phyloP scores from a whole-genome alignment of 345 rosid genomes.

The Microcos paniculata region DNA sequence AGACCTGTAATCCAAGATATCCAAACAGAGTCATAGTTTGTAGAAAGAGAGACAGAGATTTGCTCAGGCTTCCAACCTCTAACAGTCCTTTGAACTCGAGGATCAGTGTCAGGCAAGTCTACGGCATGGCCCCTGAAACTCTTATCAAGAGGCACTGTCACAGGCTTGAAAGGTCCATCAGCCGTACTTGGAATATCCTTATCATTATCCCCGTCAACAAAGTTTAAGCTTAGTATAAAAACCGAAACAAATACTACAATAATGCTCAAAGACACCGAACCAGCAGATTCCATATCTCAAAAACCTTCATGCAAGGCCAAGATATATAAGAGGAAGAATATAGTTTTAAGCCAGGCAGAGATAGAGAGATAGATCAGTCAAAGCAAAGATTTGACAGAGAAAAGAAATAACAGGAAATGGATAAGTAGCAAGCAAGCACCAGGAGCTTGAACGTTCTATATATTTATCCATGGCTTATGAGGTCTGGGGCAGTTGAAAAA shows the following conservation, averaged over 20 bases:
- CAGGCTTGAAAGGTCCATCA: slow-evolving; percentile 78
- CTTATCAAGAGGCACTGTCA: slow-evolving; percentile 58
- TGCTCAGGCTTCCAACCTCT: slow-evolving; percentile 63
- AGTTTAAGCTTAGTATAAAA: background rate
- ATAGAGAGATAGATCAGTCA: background rate
- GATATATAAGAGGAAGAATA: no score
- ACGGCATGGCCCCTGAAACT: slow-evolving; percentile 58
- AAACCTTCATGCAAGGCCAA: background rate
- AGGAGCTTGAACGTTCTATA: background rate
- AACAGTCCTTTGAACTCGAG: slow-evolving; percentile 42
- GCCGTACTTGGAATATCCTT: slow-evolving; percentile 46
- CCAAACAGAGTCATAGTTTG: slow-evolving; percentile 62
- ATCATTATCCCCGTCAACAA: slow-evolving; percentile 15
- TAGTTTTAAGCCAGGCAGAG: no score
- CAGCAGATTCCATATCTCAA: background rate
- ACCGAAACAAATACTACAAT: background rate
- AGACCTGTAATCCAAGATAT: slow-evolving; percentile 92
- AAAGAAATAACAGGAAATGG: background rate
- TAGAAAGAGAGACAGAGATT: slow-evolving; percentile 74
- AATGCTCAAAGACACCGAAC: background rate
- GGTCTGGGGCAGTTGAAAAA: background rate
- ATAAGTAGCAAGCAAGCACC: no score
- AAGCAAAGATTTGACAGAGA: background rate
- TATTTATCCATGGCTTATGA: no score
- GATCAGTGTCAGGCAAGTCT: slow-evolving; percentile 80